phyloP scores from a whole-genome alignment of 768 basidiomycete genomes.

The Collybiopsis confluens region DNA sequence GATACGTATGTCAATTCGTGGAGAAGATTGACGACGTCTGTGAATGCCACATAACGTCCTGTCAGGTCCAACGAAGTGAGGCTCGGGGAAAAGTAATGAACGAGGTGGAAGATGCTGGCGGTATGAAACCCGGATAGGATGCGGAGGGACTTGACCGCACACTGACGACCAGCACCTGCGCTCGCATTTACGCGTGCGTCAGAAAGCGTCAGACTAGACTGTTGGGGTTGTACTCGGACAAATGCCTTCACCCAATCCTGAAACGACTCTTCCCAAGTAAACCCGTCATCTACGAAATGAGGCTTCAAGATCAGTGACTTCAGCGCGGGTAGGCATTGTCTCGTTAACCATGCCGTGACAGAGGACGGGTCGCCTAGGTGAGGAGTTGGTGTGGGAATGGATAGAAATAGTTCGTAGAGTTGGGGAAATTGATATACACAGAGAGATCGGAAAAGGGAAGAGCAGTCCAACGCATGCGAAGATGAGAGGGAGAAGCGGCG shows the following conservation, averaged over 20 bases:
- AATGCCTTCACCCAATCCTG: not conserved
- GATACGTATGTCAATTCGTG: not conserved
- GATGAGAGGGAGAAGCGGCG: not conserved
- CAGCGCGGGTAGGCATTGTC: not conserved
- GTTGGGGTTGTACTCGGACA: not conserved
- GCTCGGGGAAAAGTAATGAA: not conserved
- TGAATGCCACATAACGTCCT: not conserved
- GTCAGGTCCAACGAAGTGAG: not conserved
- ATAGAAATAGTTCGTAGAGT: not conserved
- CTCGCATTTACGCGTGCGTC: no score
- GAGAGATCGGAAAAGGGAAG: not conserved
- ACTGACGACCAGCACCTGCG: not conserved
- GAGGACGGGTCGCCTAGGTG: constrained; percentile 2
- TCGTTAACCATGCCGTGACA: not conserved
- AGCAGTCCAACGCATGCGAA: not conserved
- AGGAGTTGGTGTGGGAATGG: not conserved
- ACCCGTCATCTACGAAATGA: not conserved
- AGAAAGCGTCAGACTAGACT: no score
- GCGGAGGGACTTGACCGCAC: not conserved
- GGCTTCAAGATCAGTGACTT: not conserved
- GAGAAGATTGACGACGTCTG: not conserved
- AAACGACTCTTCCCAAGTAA: not conserved
- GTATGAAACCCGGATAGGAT: not conserved
- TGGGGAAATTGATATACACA: not conserved
- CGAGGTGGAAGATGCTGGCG: not conserved